Evolutionary conservation across 495 filamentous ascomycete genomes (phyloP).

Genomic region (Saxophila tyrrhenica): DNA sequence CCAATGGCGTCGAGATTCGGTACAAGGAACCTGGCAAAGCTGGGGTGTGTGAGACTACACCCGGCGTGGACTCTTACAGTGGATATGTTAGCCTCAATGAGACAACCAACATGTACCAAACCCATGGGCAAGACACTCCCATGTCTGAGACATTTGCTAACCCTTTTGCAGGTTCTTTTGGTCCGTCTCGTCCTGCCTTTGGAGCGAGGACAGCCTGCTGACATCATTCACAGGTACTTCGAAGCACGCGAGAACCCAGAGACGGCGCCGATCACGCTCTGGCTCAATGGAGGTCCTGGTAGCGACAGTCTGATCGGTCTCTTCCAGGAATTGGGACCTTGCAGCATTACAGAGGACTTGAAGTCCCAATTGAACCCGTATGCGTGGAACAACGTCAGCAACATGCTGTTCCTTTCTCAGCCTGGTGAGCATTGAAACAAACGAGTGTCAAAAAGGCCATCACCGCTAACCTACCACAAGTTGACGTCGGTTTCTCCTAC

Average conservation of each 20-base stretch:
- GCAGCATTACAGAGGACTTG: conserved; percentile 41
- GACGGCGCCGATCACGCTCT: conserved; percentile 20
- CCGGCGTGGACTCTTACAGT: conserved; percentile 23
- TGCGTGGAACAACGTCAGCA: conserved; percentile 62
- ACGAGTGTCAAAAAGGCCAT: background rate
- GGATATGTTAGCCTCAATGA: conserved; percentile 10
- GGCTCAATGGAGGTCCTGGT: conserved; percentile 42
- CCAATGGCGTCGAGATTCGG: conserved; percentile 41
- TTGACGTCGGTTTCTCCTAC: conserved; percentile 53
- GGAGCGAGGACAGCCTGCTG: background rate
- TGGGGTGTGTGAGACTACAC: conserved; percentile 36
- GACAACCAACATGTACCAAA: conserved; percentile 3
- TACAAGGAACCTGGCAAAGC: conserved; percentile 43
- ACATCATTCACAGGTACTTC: conserved; percentile 12
- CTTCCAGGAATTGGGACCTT: conserved; percentile 57
- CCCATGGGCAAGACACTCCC: too few relatives aligned
- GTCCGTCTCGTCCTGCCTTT: background rate
- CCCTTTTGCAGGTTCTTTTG: conserved; percentile 13
- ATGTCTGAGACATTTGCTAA: too few relatives aligned
- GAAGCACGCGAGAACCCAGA: conserved; percentile 19
- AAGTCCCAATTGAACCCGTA: conserved; percentile 47
- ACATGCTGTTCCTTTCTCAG: conserved; percentile 66
- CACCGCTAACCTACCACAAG: conserved; percentile 5
- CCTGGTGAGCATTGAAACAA: conserved; percentile 35
- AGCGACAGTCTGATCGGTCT: conserved; percentile 57